Evolutionary conservation across 306 rosid species (phyloP).

Genomic region (Lablab purpureus): DNA sequence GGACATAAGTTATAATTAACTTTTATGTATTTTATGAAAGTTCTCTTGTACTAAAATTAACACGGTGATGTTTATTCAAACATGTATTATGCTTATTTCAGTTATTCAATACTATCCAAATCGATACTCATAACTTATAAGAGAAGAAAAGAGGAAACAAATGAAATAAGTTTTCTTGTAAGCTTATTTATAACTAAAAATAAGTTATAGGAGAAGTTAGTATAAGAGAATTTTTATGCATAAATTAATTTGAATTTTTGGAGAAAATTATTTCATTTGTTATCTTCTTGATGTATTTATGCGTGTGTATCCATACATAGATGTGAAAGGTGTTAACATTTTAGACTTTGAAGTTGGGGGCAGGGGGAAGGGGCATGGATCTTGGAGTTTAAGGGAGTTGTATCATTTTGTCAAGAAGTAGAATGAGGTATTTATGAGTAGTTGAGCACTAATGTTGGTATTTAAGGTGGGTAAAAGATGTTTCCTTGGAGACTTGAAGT

Average conservation of each 20-base stretch:
- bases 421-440: neutral
- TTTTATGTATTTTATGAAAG: too few relatives aligned
- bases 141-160: neutral
- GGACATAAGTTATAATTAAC: too few relatives aligned
- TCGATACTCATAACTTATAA: too few relatives aligned
- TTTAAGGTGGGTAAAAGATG: conserved; percentile 4
- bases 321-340: neutral
- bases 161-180: neutral
- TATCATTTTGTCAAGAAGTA: conserved; percentile 35
- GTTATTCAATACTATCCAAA: neutral
- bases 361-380: conserved; percentile 9
- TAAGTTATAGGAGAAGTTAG: neutral
- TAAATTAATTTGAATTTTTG: neutral
- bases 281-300: too few relatives aligned
- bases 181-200: neutral
- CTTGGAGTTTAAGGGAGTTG: conserved; percentile 26
- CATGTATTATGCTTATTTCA: neutral
- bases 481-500: neutral
- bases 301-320: neutral
- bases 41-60: too few relatives aligned
- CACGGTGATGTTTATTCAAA: too few relatives aligned
- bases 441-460: neutral
- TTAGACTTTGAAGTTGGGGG: conserved; percentile 26
- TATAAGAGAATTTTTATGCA: neutral
- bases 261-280: too few relatives aligned